These are phyloP conservation scores for Paramecium biaurelia DNA, from an alignment of 73 alveolate species.

Conservation along the genomic window DNA sequence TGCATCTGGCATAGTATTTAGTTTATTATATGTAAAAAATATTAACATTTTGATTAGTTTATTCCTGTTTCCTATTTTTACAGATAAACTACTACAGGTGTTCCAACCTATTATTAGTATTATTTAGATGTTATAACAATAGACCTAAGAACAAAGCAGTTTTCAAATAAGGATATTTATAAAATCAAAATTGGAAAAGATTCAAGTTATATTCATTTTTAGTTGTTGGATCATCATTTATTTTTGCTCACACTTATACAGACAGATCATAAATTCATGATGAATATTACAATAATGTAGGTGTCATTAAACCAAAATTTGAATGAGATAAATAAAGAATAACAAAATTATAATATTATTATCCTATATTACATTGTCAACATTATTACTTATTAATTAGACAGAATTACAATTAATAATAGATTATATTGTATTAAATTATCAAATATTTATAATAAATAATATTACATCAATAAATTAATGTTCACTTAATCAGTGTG, in stretches of 20 bases:
- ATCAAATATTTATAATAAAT: background rate
- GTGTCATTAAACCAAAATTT: background rate
- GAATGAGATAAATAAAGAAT: background rate
- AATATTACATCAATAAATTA: background rate
- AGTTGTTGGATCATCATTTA: background rate
- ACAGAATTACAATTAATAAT: background rate
- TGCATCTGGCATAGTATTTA: background rate
- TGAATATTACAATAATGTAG: conserved; percentile 33
- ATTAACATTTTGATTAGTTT: background rate
- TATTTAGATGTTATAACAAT: background rate
- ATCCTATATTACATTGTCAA: background rate
- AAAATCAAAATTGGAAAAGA: conserved; percentile 23
- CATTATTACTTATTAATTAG: background rate
- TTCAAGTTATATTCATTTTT: background rate
- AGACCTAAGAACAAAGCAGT: conserved; percentile 1
- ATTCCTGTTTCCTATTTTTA: conserved; percentile 6
- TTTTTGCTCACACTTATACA: background rate
- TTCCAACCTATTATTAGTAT: background rate
- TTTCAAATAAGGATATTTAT: background rate
- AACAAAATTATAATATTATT: background rate
- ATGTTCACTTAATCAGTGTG: background rate
- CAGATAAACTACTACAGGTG: background rate
- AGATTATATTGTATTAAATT: background rate
- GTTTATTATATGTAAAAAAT: background rate
- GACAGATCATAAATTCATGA: conserved; percentile 43